These are phyloP conservation scores for Henningerozyma blattae DNA, from an alignment of 805 yeast species.

Conservation along the genomic window DNA sequence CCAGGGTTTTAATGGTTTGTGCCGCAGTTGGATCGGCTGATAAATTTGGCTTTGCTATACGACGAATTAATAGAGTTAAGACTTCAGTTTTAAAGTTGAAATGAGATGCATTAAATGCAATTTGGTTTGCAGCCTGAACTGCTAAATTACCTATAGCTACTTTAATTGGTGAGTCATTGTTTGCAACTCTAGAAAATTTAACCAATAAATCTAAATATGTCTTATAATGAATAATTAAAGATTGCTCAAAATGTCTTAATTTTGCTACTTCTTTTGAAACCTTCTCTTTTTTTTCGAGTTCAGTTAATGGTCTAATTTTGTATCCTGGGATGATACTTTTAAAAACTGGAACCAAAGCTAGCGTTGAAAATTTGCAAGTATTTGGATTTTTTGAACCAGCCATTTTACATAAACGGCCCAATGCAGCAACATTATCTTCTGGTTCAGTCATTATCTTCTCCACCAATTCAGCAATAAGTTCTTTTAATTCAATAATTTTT, in stretches of 20 bases:
- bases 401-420: constrained; percentile 61
- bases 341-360: constrained; percentile 76
- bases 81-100: constrained; percentile 79
- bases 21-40: constrained; percentile 36
- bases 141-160: constrained; percentile 41
- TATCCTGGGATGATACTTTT: constrained; percentile 82
- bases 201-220: constrained; percentile 49
- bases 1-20: constrained; percentile 53
- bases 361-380: constrained; percentile 57
- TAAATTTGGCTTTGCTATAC: constrained; percentile 49
- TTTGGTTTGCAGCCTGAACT: constrained; percentile 67
- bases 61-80: constrained; percentile 50
- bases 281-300: constrained; percentile 67
- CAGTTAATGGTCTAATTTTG: constrained; percentile 71
- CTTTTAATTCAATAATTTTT: constrained; percentile 51
- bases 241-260: constrained; percentile 71
- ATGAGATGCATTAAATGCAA: constrained; percentile 53
- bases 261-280: constrained; percentile 74
- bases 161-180: constrained; percentile 22
- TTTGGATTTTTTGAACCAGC: constrained; percentile 52
- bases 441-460: constrained; percentile 75
- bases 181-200: constrained; percentile 28
- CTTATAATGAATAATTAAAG: constrained; percentile 56
- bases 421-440: constrained; percentile 60
- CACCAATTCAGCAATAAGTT: constrained; percentile 73